These are phyloP conservation scores for sorghum (Sorghum bicolor) DNA, from an alignment of 176 grass and related monocot species.

Conservation along the genomic window Sorghum_bicolor_NCBIv3 NC_012877.2:773501-774000, in stretches of 20 bases:
- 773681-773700: conserved; percentile 98
- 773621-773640: conserved; percentile 57
- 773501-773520: conserved; percentile 42
- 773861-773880: not conserved
- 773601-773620: conserved; percentile 89
- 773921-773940: conserved; percentile 5
- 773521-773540: conserved; percentile 89
- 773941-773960: not conserved
- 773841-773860: not conserved
- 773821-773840: not conserved
- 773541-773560: conserved; percentile 94
- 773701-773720: conserved; percentile 88
- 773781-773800: not conserved
- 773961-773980: not conserved
- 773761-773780: not conserved
- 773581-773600: conserved; percentile 92
- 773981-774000: not conserved
- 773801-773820: not conserved
- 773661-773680: conserved; percentile 98
- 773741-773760: conserved; percentile 5
- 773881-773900: not conserved
- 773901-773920: not conserved
- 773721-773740: conserved; percentile 66
- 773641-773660: conserved; percentile 61
- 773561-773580: conserved; percentile 77